Percentiles rank a stretch among this genome's conserved stretches.
Conservation (phyloP, 129 eudicot genomes). For the Pulicaria dysenterica region DNA sequence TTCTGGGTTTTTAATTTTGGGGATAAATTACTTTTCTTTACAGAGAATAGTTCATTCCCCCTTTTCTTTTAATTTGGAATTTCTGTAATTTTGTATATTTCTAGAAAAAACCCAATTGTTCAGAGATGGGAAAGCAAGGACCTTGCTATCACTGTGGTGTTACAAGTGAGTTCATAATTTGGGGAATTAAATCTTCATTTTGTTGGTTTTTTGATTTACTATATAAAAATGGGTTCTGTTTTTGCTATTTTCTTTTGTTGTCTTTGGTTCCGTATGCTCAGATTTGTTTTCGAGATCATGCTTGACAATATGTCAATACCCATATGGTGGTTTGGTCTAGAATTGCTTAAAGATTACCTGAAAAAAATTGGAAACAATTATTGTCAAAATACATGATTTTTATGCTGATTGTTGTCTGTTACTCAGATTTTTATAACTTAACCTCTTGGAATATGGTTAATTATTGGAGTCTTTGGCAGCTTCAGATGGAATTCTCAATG, state of each 20-base stretch:
- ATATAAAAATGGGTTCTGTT: conserved; percentile 29
- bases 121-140: conserved; percentile 97
- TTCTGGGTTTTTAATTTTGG: conserved; percentile 39
- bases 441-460: conserved; percentile 9
- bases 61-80: conserved; percentile 27
- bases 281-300: conserved; percentile 47
- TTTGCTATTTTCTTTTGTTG: conserved; percentile 19
- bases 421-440: conserved; percentile 21
- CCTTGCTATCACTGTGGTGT: conserved; percentile 99
- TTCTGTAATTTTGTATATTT: conserved; percentile 30
- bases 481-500: conserved; percentile 19
- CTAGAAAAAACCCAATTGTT: conserved; percentile 25
- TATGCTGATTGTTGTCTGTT: conserved; percentile 42
- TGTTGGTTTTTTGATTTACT: conserved; percentile 28
- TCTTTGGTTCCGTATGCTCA: conserved; percentile 11
- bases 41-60: conserved; percentile 35
- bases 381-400: conserved; percentile 34
- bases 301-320: conserved; percentile 39
- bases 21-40: conserved; percentile 30
- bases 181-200: conserved; percentile 7
- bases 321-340: conserved; percentile 38
- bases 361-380: conserved; percentile 32
- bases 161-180: conserved; percentile 86
- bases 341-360: conserved; percentile 32
- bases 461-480: conserved; percentile 22